Evolutionary conservation across 768 basidiomycete species (phyloP), one percentile per base, ranked within the genome.

Genomic region (Hydnomerulius pinastri): DNA sequence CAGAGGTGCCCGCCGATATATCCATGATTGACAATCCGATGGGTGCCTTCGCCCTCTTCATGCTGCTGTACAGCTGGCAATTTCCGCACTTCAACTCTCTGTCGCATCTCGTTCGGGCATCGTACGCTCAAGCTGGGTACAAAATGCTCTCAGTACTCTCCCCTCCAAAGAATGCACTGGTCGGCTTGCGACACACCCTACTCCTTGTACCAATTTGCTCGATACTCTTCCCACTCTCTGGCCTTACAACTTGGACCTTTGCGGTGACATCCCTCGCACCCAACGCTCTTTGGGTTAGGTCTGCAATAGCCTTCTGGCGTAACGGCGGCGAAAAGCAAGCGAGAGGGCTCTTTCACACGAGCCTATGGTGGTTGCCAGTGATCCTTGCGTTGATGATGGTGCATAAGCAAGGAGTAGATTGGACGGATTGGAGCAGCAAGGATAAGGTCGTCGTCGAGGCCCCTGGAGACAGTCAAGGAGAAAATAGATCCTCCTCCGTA

Each of bases 1-100:
- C 77, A 29, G 61, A 72, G 24, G 47, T 60, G 20, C 54, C 70
- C 33, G 51, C 77, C 24, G 78, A 82, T 54, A 29, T 74, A 11
- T 65, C 79, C n/a, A 62, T 81, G 42, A 73, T 86, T 43, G 83
- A 95, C 66, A 94, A 91, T 64, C 86, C 93, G 0, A 79, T 97
- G 35, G 82, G 88, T 0, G 86, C 93, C 0, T 70, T 90, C 50
- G 83, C 86, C 2, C 74, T 99, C 3, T 92, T 90, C 72, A 77
- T 86, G 70, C 70, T 98, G 40, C 79, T 97, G 8, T 99, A 86
- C 73, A 89, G 88, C 53, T 99, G 96, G 96, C 97, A 99, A 65
- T 98, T 98, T 72, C 95, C 96, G 29, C 96, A 99, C 68, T 98
- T 99, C 75, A 98, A 95, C 69, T 70, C 92, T 1, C 77, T 99